Conservation (phyloP, 2,329 filamentous ascomycete species). For the Fusarium sacchari region DNA sequence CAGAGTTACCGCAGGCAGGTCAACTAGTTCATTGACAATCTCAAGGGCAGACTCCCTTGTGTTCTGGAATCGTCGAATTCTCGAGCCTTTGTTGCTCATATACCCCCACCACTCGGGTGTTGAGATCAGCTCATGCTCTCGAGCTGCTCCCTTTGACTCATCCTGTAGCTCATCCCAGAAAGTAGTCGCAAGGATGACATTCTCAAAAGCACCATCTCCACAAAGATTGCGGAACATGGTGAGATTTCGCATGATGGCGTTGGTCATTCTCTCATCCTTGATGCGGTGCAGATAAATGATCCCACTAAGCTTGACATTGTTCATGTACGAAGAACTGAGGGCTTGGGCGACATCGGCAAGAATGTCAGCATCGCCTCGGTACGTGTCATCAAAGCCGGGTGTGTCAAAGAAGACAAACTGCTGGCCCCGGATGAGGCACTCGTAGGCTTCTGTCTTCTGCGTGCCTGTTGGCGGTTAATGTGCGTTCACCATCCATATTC, state of each 20-base stretch:
- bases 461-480: background rate
- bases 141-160: background rate
- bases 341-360: constrained; percentile 3
- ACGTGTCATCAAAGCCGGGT: constrained; percentile 26
- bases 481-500: background rate
- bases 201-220: background rate
- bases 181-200: background rate
- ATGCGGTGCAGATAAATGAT: constrained; percentile 11
- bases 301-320: background rate
- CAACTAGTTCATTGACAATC: background rate
- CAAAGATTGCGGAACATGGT: background rate
- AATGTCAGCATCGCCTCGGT: background rate
- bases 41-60: background rate
- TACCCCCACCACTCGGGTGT: constrained; percentile 1
- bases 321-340: background rate
- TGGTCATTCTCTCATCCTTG: constrained; percentile 1
- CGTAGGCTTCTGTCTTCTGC: background rate
- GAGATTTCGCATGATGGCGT: background rate
- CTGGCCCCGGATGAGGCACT: background rate
- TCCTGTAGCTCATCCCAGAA: constrained; percentile 4
- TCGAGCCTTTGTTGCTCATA: background rate
- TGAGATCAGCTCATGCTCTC: background rate
- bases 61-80: background rate
- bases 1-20: background rate
- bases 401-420: constrained; percentile 16